Conservation (phyloP, 148 eudicot species). For the Polygonum maritimum region DNA sequence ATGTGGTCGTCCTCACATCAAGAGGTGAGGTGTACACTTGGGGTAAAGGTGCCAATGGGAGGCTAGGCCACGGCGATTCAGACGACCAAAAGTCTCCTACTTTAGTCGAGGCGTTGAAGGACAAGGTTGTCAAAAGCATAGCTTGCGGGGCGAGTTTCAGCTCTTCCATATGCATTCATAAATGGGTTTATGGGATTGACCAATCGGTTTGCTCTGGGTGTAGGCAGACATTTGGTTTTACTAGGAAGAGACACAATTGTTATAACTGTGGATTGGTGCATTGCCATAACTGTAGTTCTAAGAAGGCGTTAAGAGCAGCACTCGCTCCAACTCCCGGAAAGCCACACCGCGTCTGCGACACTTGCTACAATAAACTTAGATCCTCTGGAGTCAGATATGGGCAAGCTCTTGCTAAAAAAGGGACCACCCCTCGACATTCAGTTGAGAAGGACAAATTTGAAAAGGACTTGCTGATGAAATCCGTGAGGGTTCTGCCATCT, state of each 20-base stretch:
- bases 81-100: conserved; percentile 29
- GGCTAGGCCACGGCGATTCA: conserved; percentile 32
- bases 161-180: conserved; percentile 31
- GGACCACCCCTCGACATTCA: conserved; percentile 18
- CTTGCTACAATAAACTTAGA: conserved; percentile 29
- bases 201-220: conserved; percentile 32
- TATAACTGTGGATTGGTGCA: conserved; percentile 35
- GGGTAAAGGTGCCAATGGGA: conserved; percentile 36
- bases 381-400: conserved; percentile 16
- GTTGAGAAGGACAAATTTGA: conserved; percentile 20
- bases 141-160: conserved; percentile 35
- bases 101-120: conserved; percentile 29
- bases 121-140: conserved; percentile 24
- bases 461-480: conserved; percentile 13
- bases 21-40: conserved; percentile 33
- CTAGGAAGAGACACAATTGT: conserved; percentile 33
- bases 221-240: conserved; percentile 32
- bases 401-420: conserved; percentile 8
- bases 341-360: conserved; percentile 34
- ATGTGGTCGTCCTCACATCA: conserved; percentile 32
- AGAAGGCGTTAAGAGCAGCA: conserved; percentile 30
- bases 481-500: conserved; percentile 28
- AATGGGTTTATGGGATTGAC: conserved; percentile 35
- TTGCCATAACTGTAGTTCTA: conserved; percentile 34
- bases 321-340: conserved; percentile 34